Percentiles rank a stretch among this genome's conserved stretches.
Conservation (phyloP, 179 eudicot species). For the Nepenthes alata region DNA sequence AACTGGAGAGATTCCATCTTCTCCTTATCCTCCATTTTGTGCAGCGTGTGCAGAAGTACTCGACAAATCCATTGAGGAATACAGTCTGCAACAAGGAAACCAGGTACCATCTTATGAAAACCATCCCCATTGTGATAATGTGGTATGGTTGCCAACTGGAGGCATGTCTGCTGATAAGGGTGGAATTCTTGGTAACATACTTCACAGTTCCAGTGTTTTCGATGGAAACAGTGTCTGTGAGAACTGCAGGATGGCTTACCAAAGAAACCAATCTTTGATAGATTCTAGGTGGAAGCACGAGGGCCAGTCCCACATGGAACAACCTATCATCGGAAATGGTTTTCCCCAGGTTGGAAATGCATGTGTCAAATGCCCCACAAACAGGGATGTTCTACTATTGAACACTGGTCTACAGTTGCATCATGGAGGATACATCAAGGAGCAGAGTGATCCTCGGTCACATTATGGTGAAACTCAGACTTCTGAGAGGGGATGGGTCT, state of each 20-base stretch:
- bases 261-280: slow-evolving; percentile 41
- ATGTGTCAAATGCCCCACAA: slow-evolving; percentile 49
- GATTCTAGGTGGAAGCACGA: slow-evolving; percentile 54
- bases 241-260: slow-evolving; percentile 51
- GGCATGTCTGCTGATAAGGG: slow-evolving; percentile 41
- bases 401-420: slow-evolving; percentile 44
- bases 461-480: slow-evolving; percentile 31
- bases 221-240: slow-evolving; percentile 57
- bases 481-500: slow-evolving; percentile 48
- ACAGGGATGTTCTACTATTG: slow-evolving; percentile 40
- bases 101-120: slow-evolving; percentile 36
- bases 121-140: slow-evolving; percentile 51
- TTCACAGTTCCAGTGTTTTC: slow-evolving; percentile 31
- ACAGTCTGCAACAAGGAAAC: slow-evolving; percentile 27
- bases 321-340: slow-evolving; percentile 41
- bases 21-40: slow-evolving; percentile 57
- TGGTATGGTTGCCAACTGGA: slow-evolving; percentile 51
- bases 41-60: slow-evolving; percentile 31
- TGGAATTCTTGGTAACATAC: slow-evolving; percentile 75
- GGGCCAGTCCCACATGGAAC: slow-evolving; percentile 46
- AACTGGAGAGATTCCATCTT: slow-evolving; percentile 38
- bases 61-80: slow-evolving; percentile 43
- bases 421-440: slow-evolving; percentile 33
- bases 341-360: slow-evolving; percentile 27
- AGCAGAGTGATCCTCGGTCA: slow-evolving; percentile 32